These are phyloP conservation scores for Solanum aculeatissimum DNA, from an alignment of 305 asterid genomes.

Conservation along the genomic window DNA sequence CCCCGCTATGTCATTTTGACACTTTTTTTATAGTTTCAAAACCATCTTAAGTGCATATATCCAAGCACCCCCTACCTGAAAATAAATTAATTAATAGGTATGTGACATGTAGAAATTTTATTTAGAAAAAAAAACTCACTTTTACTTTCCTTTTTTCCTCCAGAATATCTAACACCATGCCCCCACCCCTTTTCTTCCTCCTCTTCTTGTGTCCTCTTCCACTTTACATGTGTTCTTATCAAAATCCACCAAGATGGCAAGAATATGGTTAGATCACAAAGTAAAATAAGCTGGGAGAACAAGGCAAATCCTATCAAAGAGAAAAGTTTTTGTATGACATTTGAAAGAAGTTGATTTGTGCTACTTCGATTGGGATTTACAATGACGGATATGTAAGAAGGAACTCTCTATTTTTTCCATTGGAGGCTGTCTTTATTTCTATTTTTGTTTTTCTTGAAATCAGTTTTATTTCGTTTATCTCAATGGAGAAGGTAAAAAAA, in stretches of 20 bases:
- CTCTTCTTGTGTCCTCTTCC: neutral
- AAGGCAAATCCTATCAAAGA: neutral
- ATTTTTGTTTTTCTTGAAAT: neutral
- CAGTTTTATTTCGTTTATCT: neutral
- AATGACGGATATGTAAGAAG: neutral
- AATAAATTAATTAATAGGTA: too few relatives aligned
- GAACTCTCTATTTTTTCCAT: neutral
- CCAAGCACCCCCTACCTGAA: neutral
- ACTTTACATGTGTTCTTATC: neutral
- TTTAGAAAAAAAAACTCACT: too few relatives aligned
- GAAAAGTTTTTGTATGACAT: constrained; percentile 57
- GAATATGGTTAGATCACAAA: neutral
- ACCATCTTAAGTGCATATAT: too few relatives aligned
- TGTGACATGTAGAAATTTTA: neutral
- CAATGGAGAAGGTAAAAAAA: neutral
- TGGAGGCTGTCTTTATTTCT: neutral
- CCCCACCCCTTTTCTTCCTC: neutral
- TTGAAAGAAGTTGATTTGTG: constrained; percentile 9
- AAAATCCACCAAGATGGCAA: neutral
- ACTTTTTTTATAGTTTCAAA: neutral
- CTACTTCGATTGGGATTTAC: neutral
- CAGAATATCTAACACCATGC: neutral
- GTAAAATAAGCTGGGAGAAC: neutral
- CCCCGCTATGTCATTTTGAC: too few relatives aligned
- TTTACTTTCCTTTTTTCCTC: too few relatives aligned